A percentile compares a stretch with the other conserved stretches of the same genome.
phyloP scores from a whole-genome alignment of 2,329 filamentous ascomycete species.

The Dendrostoma leiphaemia region DNA sequence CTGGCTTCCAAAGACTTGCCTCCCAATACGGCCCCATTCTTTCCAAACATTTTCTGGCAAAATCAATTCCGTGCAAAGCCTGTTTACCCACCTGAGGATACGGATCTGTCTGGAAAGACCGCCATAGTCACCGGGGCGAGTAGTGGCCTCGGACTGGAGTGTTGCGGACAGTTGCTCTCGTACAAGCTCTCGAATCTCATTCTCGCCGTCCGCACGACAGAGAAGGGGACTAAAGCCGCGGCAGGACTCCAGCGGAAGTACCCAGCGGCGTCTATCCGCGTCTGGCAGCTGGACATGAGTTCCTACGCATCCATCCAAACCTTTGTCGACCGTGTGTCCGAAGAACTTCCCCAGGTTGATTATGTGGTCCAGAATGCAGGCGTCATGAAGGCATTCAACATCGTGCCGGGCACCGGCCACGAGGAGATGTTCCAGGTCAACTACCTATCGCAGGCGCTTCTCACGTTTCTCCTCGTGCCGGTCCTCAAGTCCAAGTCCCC shows the following conservation, averaged over 20 bases:
- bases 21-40: neutral
- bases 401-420: slow-evolving; percentile 11
- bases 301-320: slow-evolving; percentile 5
- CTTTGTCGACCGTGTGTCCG: slow-evolving; percentile 22
- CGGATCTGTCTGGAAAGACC: slow-evolving; percentile 24
- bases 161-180: slow-evolving; percentile 31
- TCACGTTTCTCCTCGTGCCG: slow-evolving; percentile 20
- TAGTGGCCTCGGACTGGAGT: slow-evolving; percentile 37
- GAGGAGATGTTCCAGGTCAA: slow-evolving; percentile 22
- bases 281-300: slow-evolving; percentile 13
- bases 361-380: slow-evolving; percentile 37
- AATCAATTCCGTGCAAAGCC: slow-evolving; percentile 18
- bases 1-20: neutral
- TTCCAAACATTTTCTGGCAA: neutral
- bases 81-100: slow-evolving; percentile 31
- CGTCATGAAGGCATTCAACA: neutral
- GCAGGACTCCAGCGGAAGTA: slow-evolving; percentile 26
- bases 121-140: slow-evolving; percentile 39
- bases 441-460: slow-evolving; percentile 22
- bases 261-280: neutral
- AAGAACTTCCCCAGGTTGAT: slow-evolving; percentile 35
- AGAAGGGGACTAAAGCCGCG: slow-evolving; percentile 42
- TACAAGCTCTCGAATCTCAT: slow-evolving; percentile 41
- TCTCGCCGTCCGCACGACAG: slow-evolving; percentile 41
- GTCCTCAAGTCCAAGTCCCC: slow-evolving; percentile 18